Conservation (phyloP, 2,329 filamentous ascomycete genomes). For the Parascedosporium putredinis region DNA sequence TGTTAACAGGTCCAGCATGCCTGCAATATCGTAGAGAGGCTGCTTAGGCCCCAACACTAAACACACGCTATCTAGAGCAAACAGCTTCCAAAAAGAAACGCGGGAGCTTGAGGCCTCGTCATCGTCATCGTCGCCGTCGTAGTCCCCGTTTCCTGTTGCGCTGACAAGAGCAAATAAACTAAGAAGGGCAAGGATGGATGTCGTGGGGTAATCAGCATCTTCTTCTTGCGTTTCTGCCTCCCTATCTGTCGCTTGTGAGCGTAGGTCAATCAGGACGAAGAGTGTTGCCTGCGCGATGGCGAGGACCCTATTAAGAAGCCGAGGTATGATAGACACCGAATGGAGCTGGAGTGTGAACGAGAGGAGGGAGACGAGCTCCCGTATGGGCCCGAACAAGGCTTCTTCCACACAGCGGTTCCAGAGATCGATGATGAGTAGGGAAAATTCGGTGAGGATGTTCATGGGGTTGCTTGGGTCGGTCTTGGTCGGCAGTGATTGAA, state of each 20-base stretch:
- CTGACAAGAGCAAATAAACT: neutral
- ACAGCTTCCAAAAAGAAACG: constrained; percentile 53
- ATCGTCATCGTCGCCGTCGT: constrained; percentile 18
- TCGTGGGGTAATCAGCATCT: neutral
- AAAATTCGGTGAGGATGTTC: constrained; percentile 54
- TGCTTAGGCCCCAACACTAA: constrained; percentile 60
- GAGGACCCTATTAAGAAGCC: constrained; percentile 47
- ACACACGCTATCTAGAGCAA: constrained; percentile 56
- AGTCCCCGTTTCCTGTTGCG: constrained; percentile 11
- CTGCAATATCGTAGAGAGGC: constrained; percentile 48
- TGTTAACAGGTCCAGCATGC: constrained; percentile 54
- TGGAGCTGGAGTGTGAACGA: constrained; percentile 54
- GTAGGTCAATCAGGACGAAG: constrained; percentile 45
- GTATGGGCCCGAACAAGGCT: constrained; percentile 50
- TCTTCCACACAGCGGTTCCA: constrained; percentile 61
- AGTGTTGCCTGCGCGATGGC: constrained; percentile 48
- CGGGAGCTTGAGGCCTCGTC: constrained; percentile 14
- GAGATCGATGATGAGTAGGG: constrained; percentile 50
- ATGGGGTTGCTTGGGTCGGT: constrained; percentile 36
- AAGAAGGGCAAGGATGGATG: constrained; percentile 8
- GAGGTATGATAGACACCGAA: constrained; percentile 45
- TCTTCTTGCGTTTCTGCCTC: neutral
- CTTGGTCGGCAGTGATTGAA: constrained; percentile 53
- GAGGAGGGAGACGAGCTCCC: constrained; percentile 54
- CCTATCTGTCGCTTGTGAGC: constrained; percentile 19